Evolutionary conservation across 2,329 filamentous ascomycete genomes (phyloP).

Genomic region (Claviceps digitariae): DNA sequence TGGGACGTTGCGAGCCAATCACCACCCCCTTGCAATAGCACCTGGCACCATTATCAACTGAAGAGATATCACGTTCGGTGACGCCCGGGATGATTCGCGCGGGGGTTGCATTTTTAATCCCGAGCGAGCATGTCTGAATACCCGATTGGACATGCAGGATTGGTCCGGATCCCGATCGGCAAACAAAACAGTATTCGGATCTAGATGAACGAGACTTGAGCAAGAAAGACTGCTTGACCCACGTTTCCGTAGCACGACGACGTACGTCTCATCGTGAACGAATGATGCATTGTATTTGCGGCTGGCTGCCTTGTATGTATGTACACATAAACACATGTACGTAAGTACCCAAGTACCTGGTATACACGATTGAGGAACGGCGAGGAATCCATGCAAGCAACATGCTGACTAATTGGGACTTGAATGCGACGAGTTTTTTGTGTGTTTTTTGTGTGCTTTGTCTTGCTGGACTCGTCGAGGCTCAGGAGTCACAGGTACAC

Average conservation of each 20-base stretch:
- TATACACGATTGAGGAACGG: no score
- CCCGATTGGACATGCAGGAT: background rate
- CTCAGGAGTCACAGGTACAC: no score
- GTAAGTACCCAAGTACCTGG: no score
- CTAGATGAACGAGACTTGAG: background rate
- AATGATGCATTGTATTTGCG: background rate
- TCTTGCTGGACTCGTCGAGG: background rate
- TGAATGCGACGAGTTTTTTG: background rate
- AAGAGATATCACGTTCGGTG: background rate
- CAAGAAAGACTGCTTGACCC: background rate
- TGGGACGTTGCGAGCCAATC: no score
- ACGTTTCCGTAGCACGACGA: background rate
- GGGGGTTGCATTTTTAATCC: background rate
- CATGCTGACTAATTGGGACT: no score
- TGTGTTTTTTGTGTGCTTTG: no score
- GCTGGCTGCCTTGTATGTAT: no score
- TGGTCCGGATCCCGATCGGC: background rate
- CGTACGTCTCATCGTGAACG: background rate
- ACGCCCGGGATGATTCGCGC: background rate
- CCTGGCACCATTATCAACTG: background rate
- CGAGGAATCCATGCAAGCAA: no score
- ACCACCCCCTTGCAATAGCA: no score
- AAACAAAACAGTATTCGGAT: background rate
- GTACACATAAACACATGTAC: no score
- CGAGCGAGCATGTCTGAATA: background rate